Percentiles rank a stretch among this genome's conserved stretches.
These are phyloP conservation scores for Fusarium subglutinans DNA, from an alignment of 2,329 filamentous ascomycete species.

Conservation along the genomic window DNA sequence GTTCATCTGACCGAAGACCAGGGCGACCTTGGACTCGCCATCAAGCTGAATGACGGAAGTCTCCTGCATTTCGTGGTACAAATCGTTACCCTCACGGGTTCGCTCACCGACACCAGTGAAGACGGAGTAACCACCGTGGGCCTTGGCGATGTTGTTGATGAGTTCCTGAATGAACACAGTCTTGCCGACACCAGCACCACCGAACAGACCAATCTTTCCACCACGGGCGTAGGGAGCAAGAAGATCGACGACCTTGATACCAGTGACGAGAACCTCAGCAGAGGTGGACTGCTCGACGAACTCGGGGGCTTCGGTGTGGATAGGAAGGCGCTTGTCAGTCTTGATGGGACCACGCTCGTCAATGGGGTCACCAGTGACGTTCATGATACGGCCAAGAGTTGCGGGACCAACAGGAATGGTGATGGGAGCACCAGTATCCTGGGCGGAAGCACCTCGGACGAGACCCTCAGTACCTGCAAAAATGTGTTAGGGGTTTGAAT, in stretches of 20 bases:
- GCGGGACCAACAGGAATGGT: slow-evolving; percentile 92
- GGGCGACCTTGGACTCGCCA: slow-evolving; percentile 98
- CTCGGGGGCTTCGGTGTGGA: slow-evolving; percentile 91
- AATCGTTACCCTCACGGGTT: slow-evolving; percentile 99
- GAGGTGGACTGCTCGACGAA: slow-evolving; percentile 97
- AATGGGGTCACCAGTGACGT: slow-evolving; percentile 99
- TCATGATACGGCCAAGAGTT: slow-evolving; percentile 99
- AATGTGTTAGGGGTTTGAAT: slow-evolving; percentile 16
- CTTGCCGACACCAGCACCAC: slow-evolving; percentile 99
- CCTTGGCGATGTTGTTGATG: slow-evolving; percentile 99
- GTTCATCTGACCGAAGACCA: slow-evolving; percentile 99
- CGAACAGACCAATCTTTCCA: slow-evolving; percentile 99
- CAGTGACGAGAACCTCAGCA: slow-evolving; percentile 96
- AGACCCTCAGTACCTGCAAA: slow-evolving; percentile 95
- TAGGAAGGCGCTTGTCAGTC: slow-evolving; percentile 84
- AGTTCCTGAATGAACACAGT: slow-evolving; percentile 99
- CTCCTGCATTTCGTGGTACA: slow-evolving; percentile 99
- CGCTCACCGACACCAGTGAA: slow-evolving; percentile 99
- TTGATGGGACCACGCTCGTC: slow-evolving; percentile 99
- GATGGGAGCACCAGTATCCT: slow-evolving; percentile 94
- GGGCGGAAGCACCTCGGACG: slow-evolving; percentile 85
- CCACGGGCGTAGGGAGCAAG: slow-evolving; percentile 99
- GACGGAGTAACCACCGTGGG: slow-evolving; percentile 99
- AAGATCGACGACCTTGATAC: slow-evolving; percentile 99
- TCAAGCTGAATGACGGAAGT: slow-evolving; percentile 99